Base-by-base conservation (phyloP, 495 filamentous ascomycete genomes). In the Penicillium paxilli region DNA sequence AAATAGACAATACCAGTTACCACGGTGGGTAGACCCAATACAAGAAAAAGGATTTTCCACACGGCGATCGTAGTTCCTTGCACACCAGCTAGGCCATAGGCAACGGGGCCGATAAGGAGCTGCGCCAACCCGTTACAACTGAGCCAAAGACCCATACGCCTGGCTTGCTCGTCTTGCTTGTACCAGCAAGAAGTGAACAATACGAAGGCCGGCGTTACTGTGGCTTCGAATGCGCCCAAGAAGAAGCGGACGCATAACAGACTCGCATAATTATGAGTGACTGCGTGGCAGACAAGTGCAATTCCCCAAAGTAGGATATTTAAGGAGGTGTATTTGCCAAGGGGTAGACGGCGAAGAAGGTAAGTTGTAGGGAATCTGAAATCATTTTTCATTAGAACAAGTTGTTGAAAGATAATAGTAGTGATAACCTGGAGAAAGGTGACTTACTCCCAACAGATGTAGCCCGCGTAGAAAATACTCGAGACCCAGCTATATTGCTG, bases 171-270 rank as follows among this genome's bases (percentile, higher is more conserved):
- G 47, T 67, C 62, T 49, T 72, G 67, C 11, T 72, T 79, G 40
- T 81, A 82, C 77, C 78, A 81, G 57, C 77, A 67, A 51, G 63
- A 66, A 33, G 57, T 67, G 37, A 63, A 50, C 3, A 69, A 46
- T 38, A 78, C 76, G 44, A 83, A 65, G 8, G 70, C 77, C 5
- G 82, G 83, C 5, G 70, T 73, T 48, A 84, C 77, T 33, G 77
- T 74, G 25, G 82, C 78, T 72, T 85, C 84, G 49, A 84, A 84
- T 32, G 84, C 63, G 26, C 84, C 83, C 1, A 84, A 61, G 50
- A 87, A 81, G 60, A 83, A 80, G 8, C 84, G 72, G 7, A 75
- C 65, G 47, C 47, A 58, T 0, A 73, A 48, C 19, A 75, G 54
- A 14, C 48, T 54, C 7, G 35, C 38, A 59, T 80, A 84, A 56